Base-by-base conservation (phyloP, 2,329 filamentous ascomycete species). In the Samsoniella hepiali region DNA sequence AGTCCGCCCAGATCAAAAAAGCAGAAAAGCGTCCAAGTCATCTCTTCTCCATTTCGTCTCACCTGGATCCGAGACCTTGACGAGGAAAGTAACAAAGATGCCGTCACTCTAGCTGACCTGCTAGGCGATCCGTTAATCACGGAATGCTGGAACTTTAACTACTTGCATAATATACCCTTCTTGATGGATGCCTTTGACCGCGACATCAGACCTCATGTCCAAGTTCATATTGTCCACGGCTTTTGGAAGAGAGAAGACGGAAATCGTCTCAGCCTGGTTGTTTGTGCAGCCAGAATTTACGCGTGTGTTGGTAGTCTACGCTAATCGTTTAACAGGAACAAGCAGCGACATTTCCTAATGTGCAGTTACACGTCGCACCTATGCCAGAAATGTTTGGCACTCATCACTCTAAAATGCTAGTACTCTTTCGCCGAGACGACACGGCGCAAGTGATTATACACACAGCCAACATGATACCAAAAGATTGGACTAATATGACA, bases 401-500 rank as follows among this genome's bases (percentile, higher is more conserved):
- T 0, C 93, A 97, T 74, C 92, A 88, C 68, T 82, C 90, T 13
- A 95, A 96, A 75, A 95, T 96, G 90, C 84, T 96, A 74, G 79
- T 96, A n/a, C 75, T 96, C 4, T 80, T 96, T 65, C 84, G 90
- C 5, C 87, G 90, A 72, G 91, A 96, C 71, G 86, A 89, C 66
- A 85, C 82, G 0, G 90, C 89, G 0, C 90, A 96, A 75, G 78
- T 97, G 6, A 76, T 96, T 63, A 93, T 97, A 36, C 91, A 96
- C 69, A 97, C 93, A 0, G 91, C 93, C 22, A 97, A 97, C 69
- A 92, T 96, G 89, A 94, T 96, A n/a, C 72, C 82, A 4, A 87
- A 88, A 62, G 93, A 97, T 73, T 97, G 93, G 93, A 84, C 81
- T 1, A 95, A 95, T 68, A 91, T 96, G 90, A 90, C 88, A 1